Evolutionary conservation across 1,284 basidiomycete genomes (phyloP), one percentile per base, ranked within the genome.

Genomic region (Fistulinella cinereoalba): DNA sequence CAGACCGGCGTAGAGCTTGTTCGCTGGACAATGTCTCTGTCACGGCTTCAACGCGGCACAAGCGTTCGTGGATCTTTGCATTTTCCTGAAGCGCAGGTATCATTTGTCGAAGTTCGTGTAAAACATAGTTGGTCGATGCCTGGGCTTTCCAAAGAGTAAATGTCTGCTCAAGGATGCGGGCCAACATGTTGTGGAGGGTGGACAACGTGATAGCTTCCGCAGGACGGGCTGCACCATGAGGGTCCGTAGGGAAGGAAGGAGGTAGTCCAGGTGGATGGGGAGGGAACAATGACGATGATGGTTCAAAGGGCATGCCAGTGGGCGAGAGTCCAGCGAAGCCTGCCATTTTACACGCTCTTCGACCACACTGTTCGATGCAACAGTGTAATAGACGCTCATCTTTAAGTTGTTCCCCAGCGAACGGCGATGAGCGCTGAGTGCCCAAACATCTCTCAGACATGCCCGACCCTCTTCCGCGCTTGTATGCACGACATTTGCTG

Each of bases 71-170:
- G 15, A 65, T 53, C 13, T 71, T 71, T 8, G 60, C 50, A 29
- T 61, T 60, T n/a, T 64, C 63, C 28, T 56, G 52, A 25, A 48
- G 50, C 9, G 21, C 44, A 21, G 55, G 36, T 1, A 56, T 33
- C 29, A 46, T 34, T 47, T 41, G 49, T 51, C 65, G 65, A 15
- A 76, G 52, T 37, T 75, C 70, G 22, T 72, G 66, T 29, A 77
- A 47, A 36, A 68, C 66, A 28, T 72, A 71, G 47, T 79, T 79
- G 2, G 80, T 75, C 1, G 73, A 68, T 1, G 66, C 55, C 60
- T 87, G 85, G 1, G 74, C 76, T 44, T 81, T 71, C 64, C 72
- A 70, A 18, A 88, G 60, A 3, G 68, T 72, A 6, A 66, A 67
- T 1, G 80, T 61, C 53, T 79, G 74, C 10, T 74, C 71, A 37